Conservation (phyloP, 164 flowering plant genomes). For the Dillenia suffruticosa region DNA sequence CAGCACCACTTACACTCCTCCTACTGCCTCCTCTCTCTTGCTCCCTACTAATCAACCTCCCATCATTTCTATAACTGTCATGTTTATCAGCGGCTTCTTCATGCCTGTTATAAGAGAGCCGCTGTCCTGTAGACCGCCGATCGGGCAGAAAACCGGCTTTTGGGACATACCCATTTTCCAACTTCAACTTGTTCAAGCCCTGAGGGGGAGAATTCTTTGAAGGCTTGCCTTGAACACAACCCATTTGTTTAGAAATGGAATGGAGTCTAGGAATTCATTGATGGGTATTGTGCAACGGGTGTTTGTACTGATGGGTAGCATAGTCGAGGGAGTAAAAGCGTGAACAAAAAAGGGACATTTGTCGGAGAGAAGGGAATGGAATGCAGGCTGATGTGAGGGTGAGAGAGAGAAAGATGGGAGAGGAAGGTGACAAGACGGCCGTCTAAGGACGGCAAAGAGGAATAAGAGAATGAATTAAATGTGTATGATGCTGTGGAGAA, state of each 20-base stretch:
- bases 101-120: not conserved
- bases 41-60: constrained; percentile 9
- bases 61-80: not conserved
- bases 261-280: not conserved
- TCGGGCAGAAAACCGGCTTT: constrained; percentile 5
- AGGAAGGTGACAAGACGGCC: constrained; percentile 9
- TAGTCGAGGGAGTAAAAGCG: constrained; percentile 1
- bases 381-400: not conserved
- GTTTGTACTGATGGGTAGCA: not conserved
- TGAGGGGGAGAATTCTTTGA: constrained; percentile 28
- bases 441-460: constrained; percentile 17
- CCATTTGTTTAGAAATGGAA: constrained; percentile 22
- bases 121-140: not conserved
- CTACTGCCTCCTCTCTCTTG: constrained; percentile 9
- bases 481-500: too few relatives aligned
- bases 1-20: constrained; percentile 1
- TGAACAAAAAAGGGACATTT: constrained; percentile 10
- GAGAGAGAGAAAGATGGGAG: constrained; percentile 7
- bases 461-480: not conserved
- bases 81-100: not conserved
- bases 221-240: constrained; percentile 41
- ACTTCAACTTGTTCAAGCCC: constrained; percentile 38
- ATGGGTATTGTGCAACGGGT: not conserved
- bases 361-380: constrained; percentile 2
- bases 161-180: constrained; percentile 41